Evolutionary conservation across 257 asterid genomes (phyloP).

Genomic region (Solanum microdontum): DNA sequence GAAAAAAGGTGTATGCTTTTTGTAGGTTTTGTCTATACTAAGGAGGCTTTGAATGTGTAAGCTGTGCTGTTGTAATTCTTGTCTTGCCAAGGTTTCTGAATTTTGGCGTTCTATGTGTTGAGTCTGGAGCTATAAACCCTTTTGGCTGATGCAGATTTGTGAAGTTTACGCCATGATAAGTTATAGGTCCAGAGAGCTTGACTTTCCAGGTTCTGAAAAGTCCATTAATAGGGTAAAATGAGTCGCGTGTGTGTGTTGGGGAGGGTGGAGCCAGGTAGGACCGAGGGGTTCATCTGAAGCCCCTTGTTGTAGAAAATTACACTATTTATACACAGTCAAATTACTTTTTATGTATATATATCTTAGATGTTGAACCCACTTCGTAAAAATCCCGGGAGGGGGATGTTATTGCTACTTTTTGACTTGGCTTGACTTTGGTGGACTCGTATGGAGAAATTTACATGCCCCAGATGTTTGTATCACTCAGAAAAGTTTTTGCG

Average conservation of each 20-base stretch:
- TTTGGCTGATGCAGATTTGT: neutral
- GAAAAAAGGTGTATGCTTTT: neutral
- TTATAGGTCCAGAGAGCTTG: neutral
- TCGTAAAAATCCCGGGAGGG: accelerated
- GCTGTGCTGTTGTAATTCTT: neutral
- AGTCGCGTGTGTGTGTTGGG: neutral
- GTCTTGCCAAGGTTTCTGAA: neutral
- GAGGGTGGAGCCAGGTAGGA: neutral
- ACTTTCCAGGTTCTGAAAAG: neutral
- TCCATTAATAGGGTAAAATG: neutral
- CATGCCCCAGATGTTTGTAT: neutral
- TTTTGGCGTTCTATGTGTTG: neutral
- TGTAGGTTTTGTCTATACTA: neutral
- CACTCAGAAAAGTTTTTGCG: neutral
- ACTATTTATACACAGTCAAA: neutral
- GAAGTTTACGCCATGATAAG: neutral
- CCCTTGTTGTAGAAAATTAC: neutral
- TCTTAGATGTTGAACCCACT: neutral
- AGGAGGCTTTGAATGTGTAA: neutral
- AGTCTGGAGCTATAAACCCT: neutral
- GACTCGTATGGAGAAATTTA: neutral
- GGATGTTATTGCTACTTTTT: neutral
- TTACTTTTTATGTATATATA: neutral
- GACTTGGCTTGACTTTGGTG: neutral
- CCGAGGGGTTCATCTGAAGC: neutral